Conservation (phyloP, 2,329 filamentous ascomycete species). For the Colletotrichum viniferum region DNA sequence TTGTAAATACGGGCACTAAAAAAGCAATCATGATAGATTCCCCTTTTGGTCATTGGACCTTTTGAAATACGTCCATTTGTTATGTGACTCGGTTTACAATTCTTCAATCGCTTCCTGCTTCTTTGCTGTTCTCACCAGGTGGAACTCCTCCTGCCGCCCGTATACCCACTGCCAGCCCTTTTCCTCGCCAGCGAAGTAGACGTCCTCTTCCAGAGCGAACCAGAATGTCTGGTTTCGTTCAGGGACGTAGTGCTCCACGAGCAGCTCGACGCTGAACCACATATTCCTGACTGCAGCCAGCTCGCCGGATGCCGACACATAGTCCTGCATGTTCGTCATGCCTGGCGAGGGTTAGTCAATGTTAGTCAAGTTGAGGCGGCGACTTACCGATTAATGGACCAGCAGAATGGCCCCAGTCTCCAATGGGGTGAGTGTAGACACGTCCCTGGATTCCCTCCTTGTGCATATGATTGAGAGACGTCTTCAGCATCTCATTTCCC, state of each 20-base stretch:
- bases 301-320: slow-evolving; percentile 51
- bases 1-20: slow-evolving; percentile 18
- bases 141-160: slow-evolving; percentile 49
- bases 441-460: slow-evolving; percentile 48
- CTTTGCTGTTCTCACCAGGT: slow-evolving; percentile 33
- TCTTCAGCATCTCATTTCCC: slow-evolving; percentile 49
- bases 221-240: slow-evolving; percentile 46
- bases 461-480: slow-evolving; percentile 42
- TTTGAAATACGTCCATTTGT: not conserved
- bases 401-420: slow-evolving; percentile 55
- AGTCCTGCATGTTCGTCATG: slow-evolving; percentile 54
- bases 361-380: not conserved
- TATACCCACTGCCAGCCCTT: slow-evolving; percentile 53
- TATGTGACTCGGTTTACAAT: not conserved
- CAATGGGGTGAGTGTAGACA: slow-evolving; percentile 54
- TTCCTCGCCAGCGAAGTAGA: slow-evolving; percentile 46
- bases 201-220: slow-evolving; percentile 56
- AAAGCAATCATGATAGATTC: slow-evolving; percentile 13
- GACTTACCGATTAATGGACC: slow-evolving; percentile 49
- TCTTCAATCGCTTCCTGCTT: not conserved
- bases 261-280: slow-evolving; percentile 57
- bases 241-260: slow-evolving; percentile 49
- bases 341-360: slow-evolving; percentile 30
- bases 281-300: slow-evolving; percentile 47
- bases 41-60: not conserved